Evolutionary conservation across 257 asterid species (phyloP), one percentile per base, ranked within the genome.

Genomic region (Solanum pennellii): DNA sequence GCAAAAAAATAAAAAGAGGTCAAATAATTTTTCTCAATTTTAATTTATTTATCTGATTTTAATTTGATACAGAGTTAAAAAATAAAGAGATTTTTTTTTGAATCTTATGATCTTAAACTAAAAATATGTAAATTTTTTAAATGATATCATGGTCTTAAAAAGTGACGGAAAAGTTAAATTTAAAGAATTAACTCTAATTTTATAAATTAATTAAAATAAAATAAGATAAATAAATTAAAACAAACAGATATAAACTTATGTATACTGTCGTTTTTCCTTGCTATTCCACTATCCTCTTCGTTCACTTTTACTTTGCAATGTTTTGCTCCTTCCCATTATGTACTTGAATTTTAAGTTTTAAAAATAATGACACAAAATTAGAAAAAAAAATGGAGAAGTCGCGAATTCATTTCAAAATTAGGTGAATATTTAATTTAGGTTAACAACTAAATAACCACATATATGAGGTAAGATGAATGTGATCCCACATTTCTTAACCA

Each of bases 31-130:
- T 13, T 65, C 3, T 11, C 2, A 0, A 0, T 23, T 62, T 62
- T 29, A 10, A 62, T 62, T 62, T 62, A 2, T 62, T 62, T 23
- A 3, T 62, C 8, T n/a, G 4, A n/a, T 62, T n/a, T 62, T 62
- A 21, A 59, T 3, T 21, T 21, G 68, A 59, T 8, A 59, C 0
- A 0, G 2, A 8, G 0, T 21, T 21, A 0, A 0, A 21, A 21
- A 59, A 59, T 8, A 2, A 59, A 59, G 11, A 59, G 0, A 2
- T 7, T 52, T 59, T 59, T 52, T 59, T 59, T 59, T 3, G 65
- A 59, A 59, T 62, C 7, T 62, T 12, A 2, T 9, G 3, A 62
- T 29, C 0, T 62, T n/a, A 62, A 62, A 11, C 0, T 62, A 23
- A 62, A 62, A 10, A 62, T 62, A 62, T 1, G 1, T 62, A 62